phyloP scores from a whole-genome alignment of 164 flowering plant species.

The Piper betle region DNA sequence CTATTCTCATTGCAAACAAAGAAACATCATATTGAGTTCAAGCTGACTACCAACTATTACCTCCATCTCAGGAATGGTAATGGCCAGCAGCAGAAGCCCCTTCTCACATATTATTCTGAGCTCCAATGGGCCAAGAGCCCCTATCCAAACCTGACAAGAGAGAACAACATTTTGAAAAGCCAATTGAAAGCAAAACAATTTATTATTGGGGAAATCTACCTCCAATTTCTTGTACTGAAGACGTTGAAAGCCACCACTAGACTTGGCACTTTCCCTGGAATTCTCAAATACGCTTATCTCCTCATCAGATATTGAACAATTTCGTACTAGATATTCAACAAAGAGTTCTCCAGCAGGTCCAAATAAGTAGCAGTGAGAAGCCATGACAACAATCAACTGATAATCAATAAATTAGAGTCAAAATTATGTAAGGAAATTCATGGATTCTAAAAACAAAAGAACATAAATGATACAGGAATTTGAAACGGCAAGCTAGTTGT shows the following conservation, averaged over 20 bases:
- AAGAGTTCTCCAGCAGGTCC: conserved; percentile 86
- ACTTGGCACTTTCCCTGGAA: conserved; percentile 29
- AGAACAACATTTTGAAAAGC: conserved; percentile 1
- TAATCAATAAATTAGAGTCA: conserved; percentile 16
- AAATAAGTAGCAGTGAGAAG: conserved; percentile 92
- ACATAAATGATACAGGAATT: background rate
- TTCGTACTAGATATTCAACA: conserved; percentile 82
- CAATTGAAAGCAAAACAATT: background rate
- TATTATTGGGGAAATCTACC: conserved; percentile 15
- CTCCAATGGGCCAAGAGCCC: conserved; percentile 36
- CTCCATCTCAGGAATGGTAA: conserved; percentile 99
- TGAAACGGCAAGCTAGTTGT: too few species aligned
- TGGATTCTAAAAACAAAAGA: background rate
- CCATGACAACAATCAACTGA: conserved; percentile 96
- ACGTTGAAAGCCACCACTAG: conserved; percentile 18
- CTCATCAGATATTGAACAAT: conserved; percentile 58
- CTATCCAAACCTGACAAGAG: conserved; percentile 47
- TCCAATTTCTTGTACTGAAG: conserved; percentile 30
- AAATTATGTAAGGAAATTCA: background rate
- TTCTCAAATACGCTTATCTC: conserved; percentile 25
- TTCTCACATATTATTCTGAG: conserved; percentile 66
- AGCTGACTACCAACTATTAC: conserved; percentile 18
- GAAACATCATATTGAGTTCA: background rate
- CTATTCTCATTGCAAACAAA: background rate
- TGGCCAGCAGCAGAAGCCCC: conserved; percentile 80